Base-by-base conservation (phyloP, 352 stramenopile species). In the Phytophthora idaei region DNA sequence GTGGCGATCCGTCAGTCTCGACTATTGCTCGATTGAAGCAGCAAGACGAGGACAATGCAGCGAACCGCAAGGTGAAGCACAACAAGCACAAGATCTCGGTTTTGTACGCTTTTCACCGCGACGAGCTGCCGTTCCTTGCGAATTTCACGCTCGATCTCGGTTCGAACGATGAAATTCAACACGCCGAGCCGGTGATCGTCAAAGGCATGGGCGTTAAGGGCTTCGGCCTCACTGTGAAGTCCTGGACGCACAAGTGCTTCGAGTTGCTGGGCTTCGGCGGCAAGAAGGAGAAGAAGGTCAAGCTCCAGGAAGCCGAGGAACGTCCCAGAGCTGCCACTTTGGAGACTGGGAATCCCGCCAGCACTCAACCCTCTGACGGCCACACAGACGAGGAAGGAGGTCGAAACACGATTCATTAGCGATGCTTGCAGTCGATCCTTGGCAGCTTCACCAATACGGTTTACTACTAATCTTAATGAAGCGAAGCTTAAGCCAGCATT, bases 51-150 rank as follows among this genome's bases (percentile, higher is more conserved):
- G 58, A 75, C 14, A 67, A 56, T 28, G 45, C 15, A 29, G 47
- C 47, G 5, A 66, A 60, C 21, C 39, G 49, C 37, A 67, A 71
- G 12, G 7, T 36, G 5, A 49, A 73, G 51, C 46, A 70, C 32
- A 42, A 69, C 32, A 65, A 65, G 37, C 14, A 31, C 3, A 69
- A 70, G 37, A 0, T 66, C 9, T 71, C 68, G 7, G 62, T 82
- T 4, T 28, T 92, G 28, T 91, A 85, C 64, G 80, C 73, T 31
- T 87, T 90, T 50, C 80, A 91, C 47, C 84, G 84, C 21, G 75
- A 87, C 46, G 81, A 90, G 50, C 57, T 93, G 60, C 77, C 81
- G 25, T 93, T 89, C 60, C 64, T 89, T 17, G 76, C 49, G 25
- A 77, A 77, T 8, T 84, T 75, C 34, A 72, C 78, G 8, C 58